Evolutionary conservation across 2,329 filamentous ascomycete species (phyloP), one percentile per base, ranked within the genome.

Genomic region (Neofusicoccum cordaticola): DNA sequence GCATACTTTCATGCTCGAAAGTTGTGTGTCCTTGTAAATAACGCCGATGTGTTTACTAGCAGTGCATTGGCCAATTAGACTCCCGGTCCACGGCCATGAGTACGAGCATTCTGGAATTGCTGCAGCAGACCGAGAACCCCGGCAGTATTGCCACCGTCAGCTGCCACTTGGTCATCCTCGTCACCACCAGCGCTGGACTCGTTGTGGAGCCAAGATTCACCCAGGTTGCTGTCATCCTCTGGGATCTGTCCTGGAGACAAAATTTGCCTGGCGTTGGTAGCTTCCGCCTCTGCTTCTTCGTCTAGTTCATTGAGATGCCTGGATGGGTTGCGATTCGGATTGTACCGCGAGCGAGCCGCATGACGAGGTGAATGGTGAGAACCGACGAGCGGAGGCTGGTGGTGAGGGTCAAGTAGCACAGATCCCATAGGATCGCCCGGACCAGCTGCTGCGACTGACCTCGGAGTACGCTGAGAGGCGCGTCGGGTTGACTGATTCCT

Each of bases 321-420:
- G 4, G 66, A 44, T n/a, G 66, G 58, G 15, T 74, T 71, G 15
- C 75, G 66, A 11, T 69, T 67, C 0, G 71, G 66, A 31, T 72
- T 68, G 39, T 84, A 69, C 84, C 86, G 69, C 79, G 82, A 53
- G 73, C 78, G 67, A 80, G 85, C 39, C 74, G 80, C 56, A 79
- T 82, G 69, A 82, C 82, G 61, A 73, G 79, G 71, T 61, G 71
- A 80, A 77, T 65, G 78, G 78, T 69, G 81, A 70, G 73, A 65
- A 45, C 68, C 79, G 9, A 83, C 81, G 1, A 80, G 79, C 1
- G 82, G 80, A 5, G 90, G 90, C 66, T 93, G 90, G 67, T 93
- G 88, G 71, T 91, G 90, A 2, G 90, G 87, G 75, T 93, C 90
- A 2, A 93, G 81, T 1, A 93, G 81, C 68, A 91, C 85, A 1